Evolutionary conservation across 345 rosid species (phyloP), one percentile per base, ranked within the genome.

Genomic region (Corymbia maculata): DNA sequence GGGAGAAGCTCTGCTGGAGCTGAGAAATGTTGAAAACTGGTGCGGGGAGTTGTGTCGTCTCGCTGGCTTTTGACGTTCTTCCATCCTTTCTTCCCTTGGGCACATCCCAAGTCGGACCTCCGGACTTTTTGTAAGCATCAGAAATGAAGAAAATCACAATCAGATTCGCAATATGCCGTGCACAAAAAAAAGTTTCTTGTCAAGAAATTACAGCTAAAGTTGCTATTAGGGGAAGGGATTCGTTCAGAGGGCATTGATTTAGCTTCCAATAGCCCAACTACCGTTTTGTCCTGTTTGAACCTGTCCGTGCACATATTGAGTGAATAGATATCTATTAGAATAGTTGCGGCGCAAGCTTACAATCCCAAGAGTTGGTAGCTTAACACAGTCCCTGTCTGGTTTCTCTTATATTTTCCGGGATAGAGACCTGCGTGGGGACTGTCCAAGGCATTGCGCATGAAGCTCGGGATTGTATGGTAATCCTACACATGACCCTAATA

Each of bases 1-100:
- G 97, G 64, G 95, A 94, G 92, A 96, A 97, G 92, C 92, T 95
- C 89, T 94, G 98, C 52, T 92, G 91, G 59, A 97, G 92, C 79
- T 94, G 98, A 85, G 99, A 93, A 53, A 97, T 91, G 92, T 95
- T 96, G 87, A 96, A 96, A 84, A 87, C 88, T 57, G 99, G 99
- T 91, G 94, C 95, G 55, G 99, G 99, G 87, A 96, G 86, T 89
- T 93, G 99, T 89, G 94, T 92, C 61, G 99, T 96, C 15, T 97
- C 99, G 44, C 52, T 91, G 86, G 99, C 99, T 89, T 91, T 94
- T 21, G 99, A 96, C 68, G 96, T 92, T 90, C 98, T 94, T 57
- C 99, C 99, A 88, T 97, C 99, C 89, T 93, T 92, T 92, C 99
- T 94, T 30, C 99, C 98, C 90, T 96, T 96, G 0, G 97, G 99